Evolutionary conservation across 2,329 filamentous ascomycete species (phyloP).

Genomic region (Stagonosporopsis chrysanthemi): DNA sequence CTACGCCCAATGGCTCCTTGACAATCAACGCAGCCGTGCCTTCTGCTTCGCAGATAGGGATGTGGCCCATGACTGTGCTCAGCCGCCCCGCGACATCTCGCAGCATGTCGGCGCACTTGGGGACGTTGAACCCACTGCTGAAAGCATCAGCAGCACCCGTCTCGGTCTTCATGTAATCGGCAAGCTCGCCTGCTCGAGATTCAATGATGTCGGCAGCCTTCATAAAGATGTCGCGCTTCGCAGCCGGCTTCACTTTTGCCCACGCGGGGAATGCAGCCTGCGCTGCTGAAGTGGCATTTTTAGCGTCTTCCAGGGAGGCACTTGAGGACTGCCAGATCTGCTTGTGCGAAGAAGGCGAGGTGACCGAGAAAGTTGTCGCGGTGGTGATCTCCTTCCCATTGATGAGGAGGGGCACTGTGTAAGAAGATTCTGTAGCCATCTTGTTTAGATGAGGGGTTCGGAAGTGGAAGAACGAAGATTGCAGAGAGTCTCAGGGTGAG

Average conservation of each 20-base stretch:
- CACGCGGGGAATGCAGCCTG: constrained; percentile 74
- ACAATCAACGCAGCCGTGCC: constrained; percentile 69
- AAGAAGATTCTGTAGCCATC: constrained; percentile 29
- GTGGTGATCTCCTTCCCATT: constrained; percentile 59
- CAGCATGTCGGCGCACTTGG: constrained; percentile 54
- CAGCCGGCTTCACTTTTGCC: constrained; percentile 66
- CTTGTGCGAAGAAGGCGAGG: constrained; percentile 63
- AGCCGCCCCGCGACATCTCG: constrained; percentile 62
- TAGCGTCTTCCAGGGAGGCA: constrained; percentile 63
- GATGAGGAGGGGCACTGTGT: constrained; percentile 57
- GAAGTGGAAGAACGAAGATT: background rate
- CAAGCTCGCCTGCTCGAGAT: constrained; percentile 66
- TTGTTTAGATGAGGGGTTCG: background rate
- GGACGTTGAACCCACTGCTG: constrained; percentile 51
- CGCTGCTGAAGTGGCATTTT: constrained; percentile 66
- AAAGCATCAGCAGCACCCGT: constrained; percentile 59
- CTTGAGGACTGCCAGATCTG: constrained; percentile 63
- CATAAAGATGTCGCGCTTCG: constrained; percentile 73
- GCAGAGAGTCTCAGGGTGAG: background rate
- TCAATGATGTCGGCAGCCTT: constrained; percentile 72
- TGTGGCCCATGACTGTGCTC: constrained; percentile 56
- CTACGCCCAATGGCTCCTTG: constrained; percentile 80
- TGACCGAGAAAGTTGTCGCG: constrained; percentile 62
- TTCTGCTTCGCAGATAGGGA: constrained; percentile 58
- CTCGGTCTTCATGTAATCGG: constrained; percentile 65